phyloP scores from a whole-genome alignment of 2,329 filamentous ascomycete species.

The Aureobasidium sp. region DNA sequence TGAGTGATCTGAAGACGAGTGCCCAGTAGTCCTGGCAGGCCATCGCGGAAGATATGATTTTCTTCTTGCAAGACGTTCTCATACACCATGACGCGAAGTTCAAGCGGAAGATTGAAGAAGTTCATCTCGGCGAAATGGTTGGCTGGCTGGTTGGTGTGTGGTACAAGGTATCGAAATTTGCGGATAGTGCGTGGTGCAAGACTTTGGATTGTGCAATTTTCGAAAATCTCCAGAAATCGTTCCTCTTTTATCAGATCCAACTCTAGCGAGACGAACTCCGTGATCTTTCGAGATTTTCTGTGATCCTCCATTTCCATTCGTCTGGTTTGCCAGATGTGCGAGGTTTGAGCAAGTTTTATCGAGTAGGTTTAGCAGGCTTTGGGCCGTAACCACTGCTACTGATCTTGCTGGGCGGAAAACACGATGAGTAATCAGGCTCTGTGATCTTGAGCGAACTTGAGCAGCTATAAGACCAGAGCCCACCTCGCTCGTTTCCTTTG shows the following conservation, averaged over 20 bases:
- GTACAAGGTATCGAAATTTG: background rate
- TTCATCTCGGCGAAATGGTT: background rate
- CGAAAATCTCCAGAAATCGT: background rate
- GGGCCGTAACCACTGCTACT: background rate
- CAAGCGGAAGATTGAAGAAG: background rate
- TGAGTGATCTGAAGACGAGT: background rate
- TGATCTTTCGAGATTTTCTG: background rate
- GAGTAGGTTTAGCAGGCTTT: background rate
- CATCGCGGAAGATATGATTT: background rate
- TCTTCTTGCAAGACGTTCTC: background rate
- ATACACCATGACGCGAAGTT: background rate
- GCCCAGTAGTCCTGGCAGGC: background rate
- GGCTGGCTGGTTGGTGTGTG: background rate
- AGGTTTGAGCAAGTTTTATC: background rate
- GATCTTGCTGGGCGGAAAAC: background rate
- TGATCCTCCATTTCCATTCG: background rate
- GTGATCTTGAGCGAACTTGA: background rate
- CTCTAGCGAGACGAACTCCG: background rate
- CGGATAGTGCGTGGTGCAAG: too few relatives aligned
- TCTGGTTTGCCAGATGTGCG: background rate
- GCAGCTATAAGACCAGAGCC: background rate
- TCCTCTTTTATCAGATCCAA: background rate
- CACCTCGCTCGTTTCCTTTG: background rate
- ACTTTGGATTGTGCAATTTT: background rate
- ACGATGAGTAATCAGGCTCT: background rate